A percentile compares a stretch with the other conserved stretches of the same genome.
Conservation (phyloP, 1,284 basidiomycete genomes). For the Apiotrichum montevideense region DNA sequence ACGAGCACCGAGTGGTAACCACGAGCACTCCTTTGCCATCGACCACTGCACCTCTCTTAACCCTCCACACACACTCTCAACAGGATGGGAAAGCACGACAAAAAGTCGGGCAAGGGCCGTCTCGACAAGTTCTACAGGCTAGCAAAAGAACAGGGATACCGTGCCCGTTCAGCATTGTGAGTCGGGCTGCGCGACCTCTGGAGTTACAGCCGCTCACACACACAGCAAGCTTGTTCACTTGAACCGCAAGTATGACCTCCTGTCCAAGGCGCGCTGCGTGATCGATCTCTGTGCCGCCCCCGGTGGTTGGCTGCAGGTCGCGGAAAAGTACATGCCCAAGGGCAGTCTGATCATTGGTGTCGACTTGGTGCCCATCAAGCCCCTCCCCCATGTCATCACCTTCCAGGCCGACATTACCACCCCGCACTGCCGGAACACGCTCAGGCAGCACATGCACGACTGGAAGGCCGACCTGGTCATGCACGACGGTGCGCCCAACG, state of each 20-base stretch:
- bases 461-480: conserved; percentile 99
- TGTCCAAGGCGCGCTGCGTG: conserved; percentile 84
- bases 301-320: conserved; percentile 98
- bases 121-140: conserved; percentile 88
- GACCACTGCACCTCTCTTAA: too few relatives aligned
- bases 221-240: conserved; percentile 87
- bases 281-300: conserved; percentile 99
- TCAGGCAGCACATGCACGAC: conserved; percentile 87
- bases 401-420: conserved; percentile 96
- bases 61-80: not conserved
- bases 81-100: conserved; percentile 49
- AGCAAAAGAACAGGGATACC: conserved; percentile 87
- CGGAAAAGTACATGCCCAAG: conserved; percentile 94
- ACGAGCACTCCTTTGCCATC: too few relatives aligned
- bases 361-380: conserved; percentile 92
- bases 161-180: conserved; percentile 92
- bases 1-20: too few relatives aligned
- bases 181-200: conserved; percentile 11
- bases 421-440: conserved; percentile 75
- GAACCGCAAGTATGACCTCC: conserved; percentile 94
- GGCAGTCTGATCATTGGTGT: conserved; percentile 96
- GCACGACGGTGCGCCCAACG: conserved; percentile 99
- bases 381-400: conserved; percentile 87
- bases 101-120: conserved; percentile 69
- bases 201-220: not conserved